Base-by-base conservation (phyloP, 1,139 yeast genomes). In the Kodamaea derodonti region DNA sequence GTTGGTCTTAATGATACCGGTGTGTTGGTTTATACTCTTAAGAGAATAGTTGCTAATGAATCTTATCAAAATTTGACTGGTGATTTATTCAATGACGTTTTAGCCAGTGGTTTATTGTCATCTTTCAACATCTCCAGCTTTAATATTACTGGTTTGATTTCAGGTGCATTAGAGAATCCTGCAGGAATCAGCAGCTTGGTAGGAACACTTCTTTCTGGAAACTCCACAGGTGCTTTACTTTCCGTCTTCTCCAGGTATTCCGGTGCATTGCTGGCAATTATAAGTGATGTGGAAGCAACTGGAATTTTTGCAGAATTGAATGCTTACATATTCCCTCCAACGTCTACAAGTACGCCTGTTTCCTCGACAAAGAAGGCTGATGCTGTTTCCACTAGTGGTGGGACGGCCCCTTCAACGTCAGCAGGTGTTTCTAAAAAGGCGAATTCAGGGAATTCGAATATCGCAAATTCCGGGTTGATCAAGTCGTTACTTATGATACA, bases 1-100 rank as follows among this genome's bases (percentile, higher is more conserved):
- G 51, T 54, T 32, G 69, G 73, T 4, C 59, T 69, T 38, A 69
- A 69, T 49, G 65, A 67, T 39, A 67, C 75, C 7, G 71, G 69
- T 8, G 51, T 69, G 34, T 60, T 60, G n/a, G 65, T 63, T 15
- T 64, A 67, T 45, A 52, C 60, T 4, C 49, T 65, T 20, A 66
- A 69, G 47, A 43, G 61, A 31, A 56, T 66, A 42, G 42, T 69
- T 30, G 58, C 67, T 9, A 54, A 60, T 38, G 64, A 60, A 32
- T 48, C 56, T 4, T 69, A 69, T 46, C 51, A 62, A 20, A 64
- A 66, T 43, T 51, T 67, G 62, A 65, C 72, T 2, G 67, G 53
- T 3, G 45, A 43, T 8, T 51, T 66, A 16, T 42, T 55, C 17
- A 34, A 43, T 14, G 66, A 63, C 36, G 42, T 65, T 26, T 29